A percentile compares a stretch with the other conserved stretches of the same genome.
These are phyloP conservation scores for Aspergillus hortae DNA, from an alignment of 2,329 filamentous ascomycete genomes.

Conservation along the genomic window DNA sequence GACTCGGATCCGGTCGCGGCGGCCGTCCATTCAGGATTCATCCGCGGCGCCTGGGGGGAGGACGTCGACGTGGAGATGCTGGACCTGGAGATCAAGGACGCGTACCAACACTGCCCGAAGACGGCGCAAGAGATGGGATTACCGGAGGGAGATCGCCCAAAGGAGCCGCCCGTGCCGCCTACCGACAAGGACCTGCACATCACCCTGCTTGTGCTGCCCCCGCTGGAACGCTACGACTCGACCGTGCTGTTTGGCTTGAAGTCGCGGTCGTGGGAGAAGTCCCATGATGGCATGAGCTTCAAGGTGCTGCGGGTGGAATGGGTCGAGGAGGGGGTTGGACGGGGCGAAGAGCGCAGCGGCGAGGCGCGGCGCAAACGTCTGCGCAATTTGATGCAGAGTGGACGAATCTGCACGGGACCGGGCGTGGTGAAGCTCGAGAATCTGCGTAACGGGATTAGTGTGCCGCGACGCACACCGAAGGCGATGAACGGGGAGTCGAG, in stretches of 20 bases:
- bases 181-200: conserved; percentile 78
- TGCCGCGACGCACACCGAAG: conserved; percentile 23
- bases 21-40: conserved; percentile 89
- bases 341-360: conserved; percentile 45
- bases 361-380: conserved; percentile 49
- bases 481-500: conserved; percentile 23
- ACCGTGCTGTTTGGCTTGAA: conserved; percentile 76
- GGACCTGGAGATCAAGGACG: conserved; percentile 50
- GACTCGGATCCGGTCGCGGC: conserved; percentile 92
- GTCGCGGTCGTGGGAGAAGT: conserved; percentile 72
- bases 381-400: conserved; percentile 40
- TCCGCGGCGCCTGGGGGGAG: conserved; percentile 81
- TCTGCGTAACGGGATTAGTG: conserved; percentile 29
- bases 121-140: conserved; percentile 33
- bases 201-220: conserved; percentile 77
- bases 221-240: conserved; percentile 70
- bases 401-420: conserved; percentile 41
- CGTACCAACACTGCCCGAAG: conserved; percentile 42
- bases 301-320: conserved; percentile 78
- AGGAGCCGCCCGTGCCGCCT: conserved; percentile 49
- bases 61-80: conserved; percentile 70
- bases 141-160: conserved; percentile 25
- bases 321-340: conserved; percentile 66
- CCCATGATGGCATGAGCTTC: conserved; percentile 86
- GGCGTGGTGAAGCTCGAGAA: conserved; percentile 33